Percentiles rank a stretch among this genome's conserved stretches.
phyloP scores from a whole-genome alignment of 176 grass and related monocot species.

The Echinochloa phyllopogon region DNA sequence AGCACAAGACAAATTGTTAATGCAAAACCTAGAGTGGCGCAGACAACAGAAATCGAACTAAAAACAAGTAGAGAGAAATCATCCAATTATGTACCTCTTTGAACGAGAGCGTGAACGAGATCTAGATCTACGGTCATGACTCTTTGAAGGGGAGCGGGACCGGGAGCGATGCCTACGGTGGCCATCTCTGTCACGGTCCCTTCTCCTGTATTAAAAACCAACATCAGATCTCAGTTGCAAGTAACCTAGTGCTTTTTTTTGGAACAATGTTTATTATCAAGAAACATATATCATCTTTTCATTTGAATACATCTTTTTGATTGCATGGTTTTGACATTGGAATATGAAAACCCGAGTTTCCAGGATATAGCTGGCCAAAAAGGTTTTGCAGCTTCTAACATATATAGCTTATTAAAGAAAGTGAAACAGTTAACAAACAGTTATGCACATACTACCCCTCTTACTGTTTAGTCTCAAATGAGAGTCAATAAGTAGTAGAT shows the following conservation, averaged over 20 bases:
- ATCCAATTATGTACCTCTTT: constrained; percentile 63
- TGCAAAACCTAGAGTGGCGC: not conserved
- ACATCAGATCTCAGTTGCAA: not conserved
- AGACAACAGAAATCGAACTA: not conserved
- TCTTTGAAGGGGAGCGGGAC: constrained; percentile 70
- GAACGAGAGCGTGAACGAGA: constrained; percentile 83
- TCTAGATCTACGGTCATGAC: constrained; percentile 63
- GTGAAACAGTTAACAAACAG: not conserved
- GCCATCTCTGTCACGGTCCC: constrained; percentile 67
- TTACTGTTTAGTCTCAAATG: not conserved
- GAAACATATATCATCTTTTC: not conserved
- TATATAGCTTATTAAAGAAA: not conserved
- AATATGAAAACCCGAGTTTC: not conserved
- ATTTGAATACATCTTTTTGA: not conserved
- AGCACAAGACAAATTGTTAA: constrained; percentile 18
- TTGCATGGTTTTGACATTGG: not conserved
- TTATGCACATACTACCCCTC: not conserved
- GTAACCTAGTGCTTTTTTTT: not conserved
- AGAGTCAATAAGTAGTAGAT: not conserved
- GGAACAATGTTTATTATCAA: not conserved
- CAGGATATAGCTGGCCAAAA: not conserved
- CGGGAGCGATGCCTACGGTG: constrained; percentile 63
- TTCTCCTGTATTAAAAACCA: constrained; percentile 56
- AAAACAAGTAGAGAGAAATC: not conserved
- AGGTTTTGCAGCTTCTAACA: not conserved